Percentiles rank a stretch among this genome's conserved stretches.
Conservation (phyloP, 116 monocot species). For the Zostera marina region DNA sequence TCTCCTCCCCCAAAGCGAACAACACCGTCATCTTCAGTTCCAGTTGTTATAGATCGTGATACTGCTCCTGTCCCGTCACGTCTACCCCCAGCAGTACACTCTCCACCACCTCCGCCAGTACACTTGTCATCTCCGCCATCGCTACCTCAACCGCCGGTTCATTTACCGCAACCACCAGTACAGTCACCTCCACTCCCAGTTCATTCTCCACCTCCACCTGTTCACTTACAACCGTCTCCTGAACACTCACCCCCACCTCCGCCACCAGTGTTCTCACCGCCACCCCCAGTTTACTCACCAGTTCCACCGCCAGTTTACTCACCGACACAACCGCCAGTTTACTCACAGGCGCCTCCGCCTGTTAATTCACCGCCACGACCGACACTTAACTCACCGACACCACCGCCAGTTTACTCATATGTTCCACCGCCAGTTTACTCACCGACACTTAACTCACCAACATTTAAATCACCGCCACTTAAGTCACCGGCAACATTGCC, state of each 20-base stretch:
- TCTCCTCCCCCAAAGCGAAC: background rate
- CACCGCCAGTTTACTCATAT: conserved; percentile 4
- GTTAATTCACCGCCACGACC: conserved; percentile 4
- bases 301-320: background rate
- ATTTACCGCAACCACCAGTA: conserved; percentile 2
- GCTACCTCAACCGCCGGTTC: background rate
- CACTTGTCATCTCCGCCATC: background rate
- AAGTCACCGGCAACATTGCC: conserved; percentile 6
- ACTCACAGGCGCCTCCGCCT: conserved; percentile 6
- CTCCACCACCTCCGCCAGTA: conserved; percentile 3
- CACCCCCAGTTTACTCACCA: conserved; percentile 5
- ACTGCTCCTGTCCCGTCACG: background rate
- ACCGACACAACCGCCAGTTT: background rate
- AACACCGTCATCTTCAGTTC: background rate
- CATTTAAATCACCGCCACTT: background rate
- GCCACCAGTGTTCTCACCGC: conserved; percentile 3
- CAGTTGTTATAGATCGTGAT: background rate
- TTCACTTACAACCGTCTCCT: background rate
- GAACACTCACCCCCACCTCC: conserved; percentile 4
- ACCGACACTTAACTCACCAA: background rate
- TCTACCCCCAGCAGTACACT: background rate
- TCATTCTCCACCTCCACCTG: background rate
- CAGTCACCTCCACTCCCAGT: conserved; percentile 1
- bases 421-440: background rate
- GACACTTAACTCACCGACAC: conserved; percentile 1